phyloP scores from a whole-genome alignment of 441 rosid species.

The Erysimum cheiri region DNA sequence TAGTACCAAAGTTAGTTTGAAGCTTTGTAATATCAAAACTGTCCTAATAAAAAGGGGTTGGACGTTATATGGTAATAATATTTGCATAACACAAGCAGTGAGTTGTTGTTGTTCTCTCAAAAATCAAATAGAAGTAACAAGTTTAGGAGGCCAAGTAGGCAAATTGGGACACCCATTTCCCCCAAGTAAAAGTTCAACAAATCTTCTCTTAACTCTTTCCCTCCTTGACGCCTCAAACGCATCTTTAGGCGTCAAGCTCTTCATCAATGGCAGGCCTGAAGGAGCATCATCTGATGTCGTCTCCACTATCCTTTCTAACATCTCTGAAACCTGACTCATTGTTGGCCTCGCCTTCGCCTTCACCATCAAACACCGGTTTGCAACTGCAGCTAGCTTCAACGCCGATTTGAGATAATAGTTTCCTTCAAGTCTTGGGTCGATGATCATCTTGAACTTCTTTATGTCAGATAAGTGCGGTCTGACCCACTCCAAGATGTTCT shows the following conservation, averaged over 20 bases:
- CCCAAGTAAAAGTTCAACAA: slow-evolving; percentile 52
- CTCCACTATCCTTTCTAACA: slow-evolving; percentile 63
- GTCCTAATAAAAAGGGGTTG: not conserved
- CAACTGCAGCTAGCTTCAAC: slow-evolving; percentile 62
- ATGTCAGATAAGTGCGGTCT: slow-evolving; percentile 57
- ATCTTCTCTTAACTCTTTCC: slow-evolving; percentile 55
- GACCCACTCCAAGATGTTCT: slow-evolving; percentile 75
- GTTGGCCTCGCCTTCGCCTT: slow-evolving; percentile 62
- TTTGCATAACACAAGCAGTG: slow-evolving; percentile 32
- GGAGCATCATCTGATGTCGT: slow-evolving; percentile 49
- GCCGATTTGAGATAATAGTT: slow-evolving; percentile 56
- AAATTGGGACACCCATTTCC: slow-evolving; percentile 61
- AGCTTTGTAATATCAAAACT: slow-evolving; percentile 5
- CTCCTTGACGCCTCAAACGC: slow-evolving; percentile 48
- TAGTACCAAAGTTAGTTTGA: not conserved
- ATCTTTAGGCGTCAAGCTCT: slow-evolving; percentile 47
- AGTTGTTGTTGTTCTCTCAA: slow-evolving; percentile 6
- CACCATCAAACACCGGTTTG: slow-evolving; percentile 64
- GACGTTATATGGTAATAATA: slow-evolving; percentile 24
- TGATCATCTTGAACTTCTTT: slow-evolving; percentile 60
- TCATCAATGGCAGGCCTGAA: slow-evolving; percentile 48
- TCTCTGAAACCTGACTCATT: slow-evolving; percentile 64
- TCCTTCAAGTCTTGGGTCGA: slow-evolving; percentile 68
- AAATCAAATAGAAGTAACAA: slow-evolving; percentile 44
- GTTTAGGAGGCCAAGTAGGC: slow-evolving; percentile 60